Evolutionary conservation across 441 rosid genomes (phyloP), one percentile per base, ranked within the genome.

Genomic region (Brassica balearica): DNA sequence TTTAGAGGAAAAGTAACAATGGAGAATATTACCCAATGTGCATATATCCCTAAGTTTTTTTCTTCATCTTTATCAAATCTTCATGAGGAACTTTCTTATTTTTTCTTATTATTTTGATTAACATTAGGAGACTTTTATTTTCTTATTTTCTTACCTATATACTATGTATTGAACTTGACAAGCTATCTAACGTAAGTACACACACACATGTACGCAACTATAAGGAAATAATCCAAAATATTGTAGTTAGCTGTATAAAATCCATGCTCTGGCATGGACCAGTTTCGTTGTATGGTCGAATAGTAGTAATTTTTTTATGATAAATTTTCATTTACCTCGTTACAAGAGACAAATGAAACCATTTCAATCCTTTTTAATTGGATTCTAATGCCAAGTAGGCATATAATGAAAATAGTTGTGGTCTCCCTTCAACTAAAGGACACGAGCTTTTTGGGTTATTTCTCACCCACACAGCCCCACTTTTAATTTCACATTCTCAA

Each of bases 381-480:
- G 66, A 65, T 70, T 71, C 43, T 36, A 36, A 36, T 36, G 43
- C 43, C 43, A 36, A 36, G 43, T 36, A 36, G 43, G 43, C 43
- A 71, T 51, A 75, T 34, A 72, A 76, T 80, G 74, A 38, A 71
- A 71, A 67, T 72, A 66, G 55, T 69, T n/a, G 4, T 10, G 17
- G 38, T 60, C 80, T 73, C 70, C 12, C 15, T 46, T 66, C 8
- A 60, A 27, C 53, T 34, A 74, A 74, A 74, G 58, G 34, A 64
- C 76, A 64, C 76, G 64, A 65, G 72, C 65, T 65, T 80, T 80
- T 63, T 27, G 36, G 29, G 56, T 74, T 64, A 74, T 69, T 74
- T 79, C 76, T 14, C 72, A 79, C 79, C 82, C 78, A 55, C 55
- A 68, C 29, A 19, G 36, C 66, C 75, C 82, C 68, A 69, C 72